phyloP scores from a whole-genome alignment of 768 basidiomycete species.

The Epithele typhae region DNA sequence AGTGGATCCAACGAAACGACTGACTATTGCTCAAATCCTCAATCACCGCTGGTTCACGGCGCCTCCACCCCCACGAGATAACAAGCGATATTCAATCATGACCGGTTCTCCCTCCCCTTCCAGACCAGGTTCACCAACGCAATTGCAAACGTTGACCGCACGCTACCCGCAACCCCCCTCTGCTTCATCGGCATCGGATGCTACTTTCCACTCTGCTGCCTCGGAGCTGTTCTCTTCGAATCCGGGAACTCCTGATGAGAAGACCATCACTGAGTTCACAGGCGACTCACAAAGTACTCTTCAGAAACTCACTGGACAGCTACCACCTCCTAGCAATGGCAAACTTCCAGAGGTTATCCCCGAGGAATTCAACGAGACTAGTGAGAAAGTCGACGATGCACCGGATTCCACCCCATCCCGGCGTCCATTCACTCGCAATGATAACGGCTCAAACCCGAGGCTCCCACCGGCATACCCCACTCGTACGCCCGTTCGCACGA shows the following conservation, averaged over 20 bases:
- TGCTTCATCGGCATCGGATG: conserved; percentile 42
- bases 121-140: conserved; percentile 29
- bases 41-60: conserved; percentile 78
- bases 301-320: conserved; percentile 33
- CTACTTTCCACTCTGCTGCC: conserved; percentile 51
- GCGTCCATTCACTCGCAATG: conserved; percentile 22
- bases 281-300: conserved; percentile 42
- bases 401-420: conserved; percentile 23
- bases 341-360: conserved; percentile 51
- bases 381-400: too few relatives aligned
- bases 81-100: too few relatives aligned
- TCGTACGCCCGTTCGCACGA: conserved; percentile 92
- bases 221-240: conserved; percentile 49
- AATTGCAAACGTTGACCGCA: conserved; percentile 21
- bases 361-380: too few relatives aligned
- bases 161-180: conserved; percentile 27
- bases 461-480: conserved; percentile 59
- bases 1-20: conserved; percentile 70
- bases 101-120: conserved; percentile 19
- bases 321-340: conserved; percentile 27
- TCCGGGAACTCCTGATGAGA: conserved; percentile 55
- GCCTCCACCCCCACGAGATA: too few relatives aligned
- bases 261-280: conserved; percentile 6
- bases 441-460: conserved; percentile 16
- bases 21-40: conserved; percentile 81